phyloP scores from a whole-genome alignment of 441 rosid species.

The Eruca vesicaria region DNA sequence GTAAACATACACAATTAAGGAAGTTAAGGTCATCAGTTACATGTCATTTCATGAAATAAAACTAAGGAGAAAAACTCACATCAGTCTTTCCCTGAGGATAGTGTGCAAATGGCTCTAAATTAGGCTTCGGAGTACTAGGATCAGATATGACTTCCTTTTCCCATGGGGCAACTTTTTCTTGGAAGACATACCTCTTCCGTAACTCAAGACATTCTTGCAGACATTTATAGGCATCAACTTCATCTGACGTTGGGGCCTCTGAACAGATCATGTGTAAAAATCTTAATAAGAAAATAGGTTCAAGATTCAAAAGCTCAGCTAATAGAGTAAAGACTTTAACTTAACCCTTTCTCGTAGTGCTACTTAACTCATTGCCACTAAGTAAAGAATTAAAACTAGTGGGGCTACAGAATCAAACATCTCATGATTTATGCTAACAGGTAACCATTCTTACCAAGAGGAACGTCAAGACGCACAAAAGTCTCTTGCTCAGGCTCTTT shows the following conservation, averaged over 20 bases:
- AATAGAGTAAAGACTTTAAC: neutral
- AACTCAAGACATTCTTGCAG: constrained; percentile 93
- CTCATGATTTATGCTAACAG: constrained; percentile 1
- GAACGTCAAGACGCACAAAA: constrained; percentile 76
- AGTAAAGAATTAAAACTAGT: neutral
- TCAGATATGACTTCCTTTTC: constrained; percentile 90
- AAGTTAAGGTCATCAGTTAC: constrained; percentile 6
- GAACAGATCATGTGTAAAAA: constrained; percentile 16
- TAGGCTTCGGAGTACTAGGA: constrained; percentile 96
- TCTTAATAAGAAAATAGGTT: neutral
- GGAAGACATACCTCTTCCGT: constrained; percentile 77
- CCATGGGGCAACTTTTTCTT: constrained; percentile 93
- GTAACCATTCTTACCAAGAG: constrained; percentile 60
- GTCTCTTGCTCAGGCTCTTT: constrained; percentile 98
- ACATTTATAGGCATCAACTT: constrained; percentile 67
- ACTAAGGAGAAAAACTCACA: constrained; percentile 41
- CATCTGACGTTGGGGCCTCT: constrained; percentile 90
- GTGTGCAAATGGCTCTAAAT: constrained; percentile 75
- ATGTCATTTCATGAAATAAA: neutral
- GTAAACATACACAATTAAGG: constrained; percentile 30
- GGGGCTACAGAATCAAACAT: neutral
- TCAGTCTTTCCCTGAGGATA: constrained; percentile 77
- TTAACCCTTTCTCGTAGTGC: neutral
- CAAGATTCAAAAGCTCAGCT: neutral
- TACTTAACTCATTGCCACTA: constrained; percentile 12